Base-by-base conservation (phyloP, 176 grass and related monocot genomes). In the Bolboschoenus planiculmis region DNA sequence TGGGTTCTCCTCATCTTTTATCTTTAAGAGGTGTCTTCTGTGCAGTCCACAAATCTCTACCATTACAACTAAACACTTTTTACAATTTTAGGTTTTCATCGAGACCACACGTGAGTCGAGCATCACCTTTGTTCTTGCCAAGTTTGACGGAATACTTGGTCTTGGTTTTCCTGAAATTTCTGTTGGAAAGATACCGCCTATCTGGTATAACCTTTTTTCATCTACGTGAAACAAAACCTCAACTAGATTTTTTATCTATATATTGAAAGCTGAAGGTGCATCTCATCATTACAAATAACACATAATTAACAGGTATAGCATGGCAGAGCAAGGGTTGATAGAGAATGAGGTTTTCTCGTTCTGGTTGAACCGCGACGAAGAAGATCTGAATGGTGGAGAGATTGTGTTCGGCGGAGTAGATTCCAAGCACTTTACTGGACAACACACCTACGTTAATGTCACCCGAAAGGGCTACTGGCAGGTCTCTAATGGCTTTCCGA, bases 121-220 rank as follows among this genome's bases (percentile, higher is more conserved):
- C 21, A 4, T 87, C 10, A 74, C 85, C 56, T 99, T 98, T 63
- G 43, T 98, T 43, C 0, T 91, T 18, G 91, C 84, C 30, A 99
- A 99, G 62, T 99, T 95, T 51, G 96, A 99, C 83, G 96, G 96
- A n/a, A 93, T 99, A 58, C 87, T 99, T 73, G 96, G 96, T n/a
- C 96, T 95, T 71, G 96, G 96, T 61, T 99, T 85, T 73, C 96
- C 84, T 11, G 91, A 99, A 7, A 99, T 99, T 76, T 95, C 96
- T 1, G 96, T 99, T 24, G 96, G 90, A 10, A 24, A 85, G 51
- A 60, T 76, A 51, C 91, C 92, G 18, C 96, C 96, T 2, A 37
- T 99, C 31, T 99, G 96, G 96, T 95, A 91, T 10, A 15, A 2
- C 11, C 59, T 78, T 7, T 0, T 37, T 73, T 63, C 74, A 39